Base-by-base conservation (phyloP, 192 early-diverging fungal genomes). In the Chytriomyces sp. region DNA sequence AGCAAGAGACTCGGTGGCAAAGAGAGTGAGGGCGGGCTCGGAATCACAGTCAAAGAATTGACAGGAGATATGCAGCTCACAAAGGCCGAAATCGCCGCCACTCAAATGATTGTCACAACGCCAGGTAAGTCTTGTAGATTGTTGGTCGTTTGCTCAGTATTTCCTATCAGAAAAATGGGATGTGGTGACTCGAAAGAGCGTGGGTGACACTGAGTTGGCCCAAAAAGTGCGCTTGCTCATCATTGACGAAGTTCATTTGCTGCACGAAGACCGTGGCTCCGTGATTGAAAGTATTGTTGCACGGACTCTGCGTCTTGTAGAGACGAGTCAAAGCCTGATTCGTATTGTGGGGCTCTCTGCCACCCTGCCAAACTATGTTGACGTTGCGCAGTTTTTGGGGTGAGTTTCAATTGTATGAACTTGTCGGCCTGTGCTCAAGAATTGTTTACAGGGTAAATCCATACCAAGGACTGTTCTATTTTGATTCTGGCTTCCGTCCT, bases 91-190 rank as follows among this genome's bases (percentile, higher is more conserved):
- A 92, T 99, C 31, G 84, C 82, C 31, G 88, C 86, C 25, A 99
- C 96, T 2, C 95, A 99, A 78, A 95, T 99, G 71, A 94, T 99
- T 79, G 96, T 99, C 31, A 98, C 96, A 5, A 99, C 98, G 0
- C 98, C 98, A 0, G n/a, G n/a, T n/a, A n/a, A n/a, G n/a, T n/a
- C n/a, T n/a, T n/a, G n/a, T n/a, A n/a, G n/a, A n/a, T n/a, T n/a
- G n/a, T n/a, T n/a, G n/a, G n/a, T n/a, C n/a, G n/a, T n/a, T n/a
- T n/a, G n/a, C n/a, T n/a, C n/a, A n/a, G n/a, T n/a, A n/a, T n/a
- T n/a, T n/a, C n/a, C n/a, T n/a, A n/a, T n/a, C n/a, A n/a, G 98
- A 99, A 77, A 99, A 98, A 62, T 99, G 98, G 98, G 98, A 99
- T 82, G 98, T 98, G 10, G 94, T 99, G 8, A 99, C 98, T 25